Evolutionary conservation across 495 filamentous ascomycete genomes (phyloP).

Genomic region (Pseudevernia furfuracea): DNA sequence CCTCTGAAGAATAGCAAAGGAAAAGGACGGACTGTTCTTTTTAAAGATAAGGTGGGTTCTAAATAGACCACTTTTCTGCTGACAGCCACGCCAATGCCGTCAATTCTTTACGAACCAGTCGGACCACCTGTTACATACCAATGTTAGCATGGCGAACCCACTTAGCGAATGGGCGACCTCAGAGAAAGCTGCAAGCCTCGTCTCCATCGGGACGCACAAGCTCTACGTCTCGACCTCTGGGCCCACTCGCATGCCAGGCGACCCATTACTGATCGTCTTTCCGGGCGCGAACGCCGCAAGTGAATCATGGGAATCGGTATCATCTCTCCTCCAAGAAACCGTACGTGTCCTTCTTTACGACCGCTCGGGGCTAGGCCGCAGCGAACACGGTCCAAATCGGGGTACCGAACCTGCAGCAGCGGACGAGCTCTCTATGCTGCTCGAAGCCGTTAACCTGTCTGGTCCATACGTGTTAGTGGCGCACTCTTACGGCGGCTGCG

Average conservation of each 20-base stretch:
- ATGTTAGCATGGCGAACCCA: not conserved
- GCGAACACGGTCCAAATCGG: constrained; percentile 27
- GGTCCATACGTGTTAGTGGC: constrained; percentile 41
- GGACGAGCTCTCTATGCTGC: constrained; percentile 32
- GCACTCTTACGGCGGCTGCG: constrained; percentile 47
- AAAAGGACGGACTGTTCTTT: not conserved
- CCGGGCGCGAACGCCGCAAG: constrained; percentile 41
- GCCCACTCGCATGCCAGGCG: constrained; percentile 19
- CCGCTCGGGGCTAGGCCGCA: constrained; percentile 37
- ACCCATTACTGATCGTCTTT: constrained; percentile 40
- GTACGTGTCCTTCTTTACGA: constrained; percentile 38
- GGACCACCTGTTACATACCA: no score
- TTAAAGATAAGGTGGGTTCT: not conserved
- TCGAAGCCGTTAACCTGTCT: constrained; percentile 18
- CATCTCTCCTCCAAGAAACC: constrained; percentile 27
- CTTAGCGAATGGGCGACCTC: not conserved
- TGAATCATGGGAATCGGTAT: constrained; percentile 37
- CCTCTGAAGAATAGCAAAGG: not conserved
- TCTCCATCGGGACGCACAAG: constrained; percentile 34
- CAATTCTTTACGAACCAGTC: no score
- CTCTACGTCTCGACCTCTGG: constrained; percentile 32
- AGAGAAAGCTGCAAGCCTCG: constrained; percentile 4
- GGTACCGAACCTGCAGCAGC: constrained; percentile 27
- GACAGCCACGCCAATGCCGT: not conserved
- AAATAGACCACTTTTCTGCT: not conserved